phyloP scores from a whole-genome alignment of 2,329 filamentous ascomycete genomes.

The Leptographium flavum region DNA sequence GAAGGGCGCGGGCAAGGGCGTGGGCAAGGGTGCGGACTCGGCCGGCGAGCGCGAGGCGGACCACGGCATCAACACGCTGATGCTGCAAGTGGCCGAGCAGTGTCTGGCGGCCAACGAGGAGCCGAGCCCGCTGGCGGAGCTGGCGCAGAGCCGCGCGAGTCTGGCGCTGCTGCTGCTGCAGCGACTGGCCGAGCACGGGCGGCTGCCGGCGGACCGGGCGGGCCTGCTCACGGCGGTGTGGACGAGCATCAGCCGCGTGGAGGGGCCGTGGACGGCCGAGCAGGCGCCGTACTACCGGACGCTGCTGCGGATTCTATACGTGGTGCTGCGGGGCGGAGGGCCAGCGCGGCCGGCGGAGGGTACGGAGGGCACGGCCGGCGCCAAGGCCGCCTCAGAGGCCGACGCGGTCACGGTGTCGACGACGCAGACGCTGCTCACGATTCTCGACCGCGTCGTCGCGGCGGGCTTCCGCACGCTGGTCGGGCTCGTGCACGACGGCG shows the following conservation, averaged over 20 bases:
- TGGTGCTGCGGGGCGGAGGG: constrained; percentile 52
- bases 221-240: constrained; percentile 36
- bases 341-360: background rate
- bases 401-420: constrained; percentile 28
- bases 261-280: constrained; percentile 36
- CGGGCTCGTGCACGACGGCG: constrained; percentile 64
- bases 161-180: constrained; percentile 74
- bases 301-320: constrained; percentile 71
- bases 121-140: constrained; percentile 47
- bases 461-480: constrained; percentile 73
- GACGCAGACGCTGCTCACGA: constrained; percentile 56
- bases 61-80: constrained; percentile 32
- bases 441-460: constrained; percentile 65
- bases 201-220: constrained; percentile 35
- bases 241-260: constrained; percentile 36
- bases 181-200: constrained; percentile 49
- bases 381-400: constrained; percentile 7
- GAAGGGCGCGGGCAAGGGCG: no score
- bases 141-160: constrained; percentile 64
- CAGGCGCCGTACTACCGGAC: constrained; percentile 64
- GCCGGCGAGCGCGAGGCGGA: no score
- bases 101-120: constrained; percentile 64
- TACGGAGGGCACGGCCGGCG: background rate
- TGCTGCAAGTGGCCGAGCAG: constrained; percentile 60
- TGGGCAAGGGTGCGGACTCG: no score